phyloP scores from a whole-genome alignment of 345 rosid genomes.

The Linum tenue region DNA sequence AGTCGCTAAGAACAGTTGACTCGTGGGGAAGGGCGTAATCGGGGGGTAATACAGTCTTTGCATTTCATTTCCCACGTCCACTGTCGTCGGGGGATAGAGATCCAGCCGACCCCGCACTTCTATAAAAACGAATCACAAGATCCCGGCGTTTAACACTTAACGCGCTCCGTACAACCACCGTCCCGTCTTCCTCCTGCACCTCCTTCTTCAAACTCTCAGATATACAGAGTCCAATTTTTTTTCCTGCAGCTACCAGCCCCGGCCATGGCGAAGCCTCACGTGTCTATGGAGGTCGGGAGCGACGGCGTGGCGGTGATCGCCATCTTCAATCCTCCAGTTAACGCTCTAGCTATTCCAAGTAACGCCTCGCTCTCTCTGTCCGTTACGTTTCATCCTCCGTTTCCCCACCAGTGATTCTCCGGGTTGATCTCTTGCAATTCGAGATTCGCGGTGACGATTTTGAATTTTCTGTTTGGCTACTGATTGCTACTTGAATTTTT shows the following conservation, averaged over 20 bases:
- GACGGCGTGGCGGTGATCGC: conserved; percentile 89
- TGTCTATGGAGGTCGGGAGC: conserved; percentile 61
- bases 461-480: neutral
- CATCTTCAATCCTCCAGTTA: conserved; percentile 87
- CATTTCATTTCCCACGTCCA: neutral
- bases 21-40: conserved; percentile 2
- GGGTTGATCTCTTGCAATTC: neutral
- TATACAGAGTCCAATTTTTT: neutral
- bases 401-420: too few species aligned
- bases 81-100: conserved; percentile 29
- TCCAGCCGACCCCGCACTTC: conserved; percentile 10
- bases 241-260: too few species aligned
- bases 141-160: too few species aligned
- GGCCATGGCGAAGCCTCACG: conserved; percentile 48
- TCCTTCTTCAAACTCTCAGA: neutral
- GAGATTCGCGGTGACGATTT: neutral
- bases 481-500: neutral
- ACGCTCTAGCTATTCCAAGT: conserved; percentile 73
- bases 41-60: conserved; percentile 28
- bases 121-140: too few species aligned
- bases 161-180: too few species aligned
- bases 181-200: neutral
- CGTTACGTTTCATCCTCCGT: neutral
- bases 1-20: too few species aligned
- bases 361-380: neutral